Evolutionary conservation across 495 filamentous ascomycete genomes (phyloP).

Genomic region (Podospora pseudopauciseta): DNA sequence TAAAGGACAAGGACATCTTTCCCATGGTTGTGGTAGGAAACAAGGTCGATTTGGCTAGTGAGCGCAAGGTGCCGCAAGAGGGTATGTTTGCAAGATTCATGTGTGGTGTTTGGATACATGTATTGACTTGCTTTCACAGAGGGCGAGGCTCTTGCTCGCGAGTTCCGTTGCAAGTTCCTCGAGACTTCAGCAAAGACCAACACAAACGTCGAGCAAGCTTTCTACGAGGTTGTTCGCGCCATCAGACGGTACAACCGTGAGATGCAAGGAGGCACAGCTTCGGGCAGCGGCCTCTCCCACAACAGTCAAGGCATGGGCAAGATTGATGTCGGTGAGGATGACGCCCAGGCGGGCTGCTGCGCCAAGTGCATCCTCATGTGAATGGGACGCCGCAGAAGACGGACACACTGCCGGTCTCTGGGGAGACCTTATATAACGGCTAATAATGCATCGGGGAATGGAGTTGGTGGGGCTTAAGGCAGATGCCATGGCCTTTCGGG

Average conservation of each 20-base stretch:
- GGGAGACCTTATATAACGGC: not conserved
- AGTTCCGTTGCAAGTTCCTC: constrained; percentile 95
- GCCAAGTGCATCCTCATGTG: constrained; percentile 88
- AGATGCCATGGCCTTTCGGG: not conserved
- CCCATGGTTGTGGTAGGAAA: constrained; percentile 99
- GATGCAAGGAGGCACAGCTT: constrained; percentile 78
- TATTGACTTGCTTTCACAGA: constrained; percentile 52
- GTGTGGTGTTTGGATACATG: constrained; percentile 1
- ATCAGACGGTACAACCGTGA: constrained; percentile 98
- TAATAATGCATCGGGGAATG: constrained; percentile 6
- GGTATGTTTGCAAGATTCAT: constrained; percentile 52
- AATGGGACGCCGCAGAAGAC: constrained; percentile 25
- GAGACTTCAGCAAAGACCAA: constrained; percentile 98
- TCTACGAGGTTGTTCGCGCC: constrained; percentile 95
- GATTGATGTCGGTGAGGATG: constrained; percentile 72
- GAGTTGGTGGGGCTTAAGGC: constrained; percentile 3
- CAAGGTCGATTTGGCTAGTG: constrained; percentile 94
- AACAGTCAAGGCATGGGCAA: constrained; percentile 61
- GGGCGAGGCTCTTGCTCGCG: constrained; percentile 77
- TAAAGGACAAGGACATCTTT: constrained; percentile 99
- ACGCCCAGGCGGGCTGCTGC: constrained; percentile 76
- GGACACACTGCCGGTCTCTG: constrained; percentile 3
- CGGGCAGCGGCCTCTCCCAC: constrained; percentile 60
- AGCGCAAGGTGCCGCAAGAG: constrained; percentile 85
- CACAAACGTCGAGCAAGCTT: constrained; percentile 96